phyloP scores from a whole-genome alignment of 2,329 filamentous ascomycete genomes.

The Xylariaceae sp. region DNA sequence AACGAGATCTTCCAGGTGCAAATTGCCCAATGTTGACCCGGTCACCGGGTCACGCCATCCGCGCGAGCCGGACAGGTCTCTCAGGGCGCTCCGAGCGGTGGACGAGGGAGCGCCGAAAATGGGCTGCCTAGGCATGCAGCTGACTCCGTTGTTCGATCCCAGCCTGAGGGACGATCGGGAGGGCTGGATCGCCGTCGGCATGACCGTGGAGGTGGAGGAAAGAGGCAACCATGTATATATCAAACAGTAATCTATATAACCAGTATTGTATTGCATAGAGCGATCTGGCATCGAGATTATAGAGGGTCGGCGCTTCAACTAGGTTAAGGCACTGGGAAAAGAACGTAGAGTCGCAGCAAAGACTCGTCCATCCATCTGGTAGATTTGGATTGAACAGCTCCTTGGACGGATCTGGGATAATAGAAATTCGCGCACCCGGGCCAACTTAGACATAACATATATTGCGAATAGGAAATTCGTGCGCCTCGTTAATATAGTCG shows the following conservation, averaged over 20 bases:
- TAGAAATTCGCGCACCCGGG: not conserved
- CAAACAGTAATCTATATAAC: constrained; percentile 30
- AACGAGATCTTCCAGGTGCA: constrained; percentile 51
- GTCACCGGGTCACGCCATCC: constrained; percentile 58
- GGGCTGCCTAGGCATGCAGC: constrained; percentile 67
- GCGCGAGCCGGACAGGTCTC: constrained; percentile 59
- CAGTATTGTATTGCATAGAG: not conserved
- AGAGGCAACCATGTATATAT: constrained; percentile 50
- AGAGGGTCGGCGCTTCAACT: not conserved
- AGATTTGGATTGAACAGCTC: too few species aligned
- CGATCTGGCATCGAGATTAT: not conserved
- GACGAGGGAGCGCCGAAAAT: constrained; percentile 60
- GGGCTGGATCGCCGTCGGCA: constrained; percentile 57
- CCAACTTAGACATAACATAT: not conserved
- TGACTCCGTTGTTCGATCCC: constrained; percentile 57
- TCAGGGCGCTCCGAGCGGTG: constrained; percentile 61
- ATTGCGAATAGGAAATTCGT: not conserved
- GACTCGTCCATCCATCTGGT: too few species aligned
- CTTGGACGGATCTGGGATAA: not conserved
- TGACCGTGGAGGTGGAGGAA: constrained; percentile 54
- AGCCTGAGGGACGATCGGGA: constrained; percentile 37
- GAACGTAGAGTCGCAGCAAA: too few species aligned
- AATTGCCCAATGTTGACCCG: constrained; percentile 71
- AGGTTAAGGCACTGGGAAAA: not conserved
- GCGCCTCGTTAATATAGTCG: not conserved